Base-by-base conservation (phyloP, 2,329 filamentous ascomycete species). In the Epichloe glyceriae region DNA sequence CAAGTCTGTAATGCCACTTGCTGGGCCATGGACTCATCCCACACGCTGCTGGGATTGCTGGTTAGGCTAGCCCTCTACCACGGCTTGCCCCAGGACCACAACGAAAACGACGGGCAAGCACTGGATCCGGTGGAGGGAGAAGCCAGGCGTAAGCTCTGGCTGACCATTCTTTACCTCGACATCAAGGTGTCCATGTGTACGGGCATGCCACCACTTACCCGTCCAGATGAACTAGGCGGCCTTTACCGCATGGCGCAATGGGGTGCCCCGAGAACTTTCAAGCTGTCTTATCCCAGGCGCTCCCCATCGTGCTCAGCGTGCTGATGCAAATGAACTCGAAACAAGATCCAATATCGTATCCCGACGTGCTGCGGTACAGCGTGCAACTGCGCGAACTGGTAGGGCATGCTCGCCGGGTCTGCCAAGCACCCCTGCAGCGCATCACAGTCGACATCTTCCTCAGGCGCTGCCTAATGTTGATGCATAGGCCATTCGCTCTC, bases 1-100 rank as follows among this genome's bases (percentile, higher is more conserved):
- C 62, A 66, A 42, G 58, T 66, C 7, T 67, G 64, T 56, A 67
- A 67, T 50, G 61, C 65, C 12, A 67, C 64, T 0, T 68, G 65
- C 50, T 67, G 65, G 65, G 61, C 64, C 2, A 59, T 64, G 2
- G 65, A 68, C 50, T 67, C 65, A 3, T 64, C 61, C 42, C 67
- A 64, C 63, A 64, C 64, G 3, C 57, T 67, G 2, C 54, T 66
- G 4, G 65, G 65, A 2, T 45, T 66, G 43, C 54, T 67, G n/a
- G 61, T 68, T 1, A 62, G 65, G 37, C 58, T 63, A 1, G 60
- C 63, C 15, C 64, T 65, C 50, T 65, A 65, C 44, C 63, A 62
- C 46, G 65, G 64, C 7, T 53, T 68, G n/a, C 64, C 65, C 1
- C 63, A 65, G 33, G 62, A 64, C 22, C 54, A 53, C 11, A 53